Base-by-base conservation (phyloP, 2,329 filamentous ascomycete species). In the Penicillium vulpinum region DNA sequence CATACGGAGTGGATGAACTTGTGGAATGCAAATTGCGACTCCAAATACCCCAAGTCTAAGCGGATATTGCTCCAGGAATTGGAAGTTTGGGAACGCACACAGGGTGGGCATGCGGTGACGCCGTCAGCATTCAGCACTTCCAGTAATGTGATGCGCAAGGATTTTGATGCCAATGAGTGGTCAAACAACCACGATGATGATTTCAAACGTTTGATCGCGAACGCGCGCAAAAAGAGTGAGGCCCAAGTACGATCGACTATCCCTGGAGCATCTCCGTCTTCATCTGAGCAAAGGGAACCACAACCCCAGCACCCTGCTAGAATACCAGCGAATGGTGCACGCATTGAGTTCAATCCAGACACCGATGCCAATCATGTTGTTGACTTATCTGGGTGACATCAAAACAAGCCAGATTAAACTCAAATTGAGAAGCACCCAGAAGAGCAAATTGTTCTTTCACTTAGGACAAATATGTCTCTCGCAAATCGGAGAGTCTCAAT, bases 21-120 rank as follows among this genome's bases (percentile, higher is more conserved):
- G 18, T 97, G 91, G 89, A 99, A 99, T 73, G 90, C 95, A 11
- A 99, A 99, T 71, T 96, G 92, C 75, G 94, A 99, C 73, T 89
- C 92, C 2, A 84, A 83, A 35, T 79, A 80, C 2, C 91, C 91
- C 0, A 89, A 88, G 70, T 80, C 81, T 11, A 91, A 90, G 61
- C 69, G 77, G 7, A 88, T 94, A 56, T 74, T 99, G 5, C 75
- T 96, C 16, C 85, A 84, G 15, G 93, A 97, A 58, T 74, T 99
- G 13, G 89, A 93, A 22, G 75, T 84, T 1, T 97, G 94, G 93
- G 94, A 99, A 74, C 83, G 86, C 43, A 93, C 89, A 0, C 86
- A 95, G 61, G 90, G 91, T 9, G 83, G 85, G 2, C 79, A 79
- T 45, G 84, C 84, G 7, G 74, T 78, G 1, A 67, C 54, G 4